A percentile compares a stretch with the other conserved stretches of the same genome.
Conservation (phyloP, 768 basidiomycete species). For the Tricholoma flavovirens region DNA sequence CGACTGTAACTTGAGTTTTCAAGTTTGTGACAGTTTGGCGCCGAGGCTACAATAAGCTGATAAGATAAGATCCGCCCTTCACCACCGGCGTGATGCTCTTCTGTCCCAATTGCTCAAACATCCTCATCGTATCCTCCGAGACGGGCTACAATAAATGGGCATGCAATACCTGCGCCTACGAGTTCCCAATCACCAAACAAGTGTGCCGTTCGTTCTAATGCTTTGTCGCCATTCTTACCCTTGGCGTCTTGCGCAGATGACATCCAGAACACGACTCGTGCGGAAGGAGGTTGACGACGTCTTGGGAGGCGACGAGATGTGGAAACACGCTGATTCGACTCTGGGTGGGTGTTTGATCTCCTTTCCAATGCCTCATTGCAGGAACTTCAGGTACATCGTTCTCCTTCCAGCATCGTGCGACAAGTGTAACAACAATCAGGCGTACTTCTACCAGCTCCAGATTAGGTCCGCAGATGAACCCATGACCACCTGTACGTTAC, state of each 20-base stretch:
- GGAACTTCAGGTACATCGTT: neutral
- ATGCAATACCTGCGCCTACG: slow-evolving; percentile 91
- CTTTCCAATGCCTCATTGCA: too few relatives aligned
- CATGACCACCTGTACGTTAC: slow-evolving; percentile 62
- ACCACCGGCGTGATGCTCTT: slow-evolving; percentile 87
- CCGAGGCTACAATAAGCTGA: neutral
- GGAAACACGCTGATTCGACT: slow-evolving; percentile 90
- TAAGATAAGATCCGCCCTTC: slow-evolving; percentile 13
- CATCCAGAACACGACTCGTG: slow-evolving; percentile 77
- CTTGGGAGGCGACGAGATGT: slow-evolving; percentile 87
- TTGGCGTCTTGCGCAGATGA: slow-evolving; percentile 63
- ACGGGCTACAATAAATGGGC: slow-evolving; percentile 89
- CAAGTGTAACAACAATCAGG: slow-evolving; percentile 81
- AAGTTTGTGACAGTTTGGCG: neutral
- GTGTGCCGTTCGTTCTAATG: slow-evolving; percentile 28
- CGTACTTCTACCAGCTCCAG: slow-evolving; percentile 95
- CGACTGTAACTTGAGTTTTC: neutral
- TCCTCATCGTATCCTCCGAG: slow-evolving; percentile 71
- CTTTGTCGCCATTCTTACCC: neutral
- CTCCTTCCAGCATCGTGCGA: slow-evolving; percentile 43
- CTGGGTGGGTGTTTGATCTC: slow-evolving; percentile 53
- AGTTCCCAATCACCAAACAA: slow-evolving; percentile 87
- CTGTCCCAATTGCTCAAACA: slow-evolving; percentile 92
- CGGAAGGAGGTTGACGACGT: slow-evolving; percentile 96
- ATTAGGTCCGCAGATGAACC: slow-evolving; percentile 92